Evolutionary conservation across 73 alveolate genomes (phyloP), one percentile per base, ranked within the genome.

Genomic region (Durusdinium trenchii): DNA sequence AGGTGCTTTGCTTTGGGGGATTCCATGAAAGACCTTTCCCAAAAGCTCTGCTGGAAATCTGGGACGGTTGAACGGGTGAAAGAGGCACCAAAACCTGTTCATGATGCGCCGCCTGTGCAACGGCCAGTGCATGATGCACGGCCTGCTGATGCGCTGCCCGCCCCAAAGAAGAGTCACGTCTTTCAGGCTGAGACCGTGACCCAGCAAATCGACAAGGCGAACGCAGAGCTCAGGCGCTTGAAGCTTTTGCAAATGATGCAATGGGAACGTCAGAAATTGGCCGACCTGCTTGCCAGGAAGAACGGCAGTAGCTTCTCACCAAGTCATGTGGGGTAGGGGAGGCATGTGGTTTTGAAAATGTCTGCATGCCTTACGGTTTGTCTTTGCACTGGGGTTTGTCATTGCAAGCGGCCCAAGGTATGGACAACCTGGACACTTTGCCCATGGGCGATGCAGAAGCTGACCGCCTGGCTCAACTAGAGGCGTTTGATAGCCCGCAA

Each of bases 261-360:
- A 30, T n/a, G 35, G 50, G 84, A 73, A 51, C 84, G 84, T 73
- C 84, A 73, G 51, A 47, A 40, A 10, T 73, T 73, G 84, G 84
- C 84, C 9, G 51, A 73, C 7, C 40, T 73, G 84, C 9, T 73
- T 23, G 84, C 84, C 51, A 30, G 40, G 51, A 73, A 73, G 28
- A 47, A 78, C 7, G 40, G 5, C 87, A 6, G 7, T 0, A 43
- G 5, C 62, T 46, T 7, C 32, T 57, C 69, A 26, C 87, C 46
- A 18, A 26, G 6, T 73, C 28, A 7, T n/a, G 35, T 18, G 84
- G 84, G 10, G 84, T 73, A 30, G 18, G 32, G 28, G 6, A n/a
- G 40, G 35, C n/a, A n/a, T n/a, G n/a, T n/a, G n/a, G n/a, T n/a
- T n/a, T n/a, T 38, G 16, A n/a, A 16, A 30, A 73, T 73, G 54